Percentiles rank a stretch among this genome's conserved stretches.
These are phyloP conservation scores for Plasmodium cynomolgi DNA, from an alignment of 169 alveolate genomes.

Conservation along the genomic window DNA sequence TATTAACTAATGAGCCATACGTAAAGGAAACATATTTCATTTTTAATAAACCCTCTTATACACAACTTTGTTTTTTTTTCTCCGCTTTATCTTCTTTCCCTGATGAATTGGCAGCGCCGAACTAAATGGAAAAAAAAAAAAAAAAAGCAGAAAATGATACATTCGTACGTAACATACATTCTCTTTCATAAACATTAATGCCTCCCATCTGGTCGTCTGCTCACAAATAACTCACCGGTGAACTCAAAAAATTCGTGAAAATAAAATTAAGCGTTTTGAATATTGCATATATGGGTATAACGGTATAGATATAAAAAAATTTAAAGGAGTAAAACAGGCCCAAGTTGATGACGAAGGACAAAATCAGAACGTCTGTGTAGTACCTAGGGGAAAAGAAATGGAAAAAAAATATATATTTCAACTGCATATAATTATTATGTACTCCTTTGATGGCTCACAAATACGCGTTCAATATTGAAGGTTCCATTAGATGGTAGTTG, in stretches of 20 bases:
- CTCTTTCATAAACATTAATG: not conserved
- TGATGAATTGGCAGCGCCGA: slow-evolving; percentile 8
- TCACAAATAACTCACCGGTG: slow-evolving; percentile 44
- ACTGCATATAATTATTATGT: slow-evolving; percentile 1
- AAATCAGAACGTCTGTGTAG: slow-evolving; percentile 58
- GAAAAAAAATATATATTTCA: not conserved
- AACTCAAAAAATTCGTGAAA: slow-evolving; percentile 43
- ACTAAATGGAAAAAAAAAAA: slow-evolving; percentile 2
- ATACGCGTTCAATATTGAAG: not conserved
- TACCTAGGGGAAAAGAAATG: slow-evolving; percentile 23
- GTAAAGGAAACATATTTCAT: not conserved
- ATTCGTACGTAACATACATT: not conserved
- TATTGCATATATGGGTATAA: slow-evolving; percentile 61
- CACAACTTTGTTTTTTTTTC: slow-evolving; percentile 50
- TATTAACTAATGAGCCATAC: not conserved
- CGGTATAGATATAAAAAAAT: slow-evolving; percentile 56
- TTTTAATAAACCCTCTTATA: slow-evolving; percentile 65
- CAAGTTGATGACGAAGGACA: slow-evolving; percentile 56
- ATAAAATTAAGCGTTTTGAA: slow-evolving; percentile 44
- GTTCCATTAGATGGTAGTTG: not conserved
- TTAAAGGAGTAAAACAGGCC: slow-evolving; percentile 69
- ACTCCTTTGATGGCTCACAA: not conserved
- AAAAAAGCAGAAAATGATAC: not conserved
- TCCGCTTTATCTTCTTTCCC: slow-evolving; percentile 33
- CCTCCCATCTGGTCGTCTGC: not conserved